Percentiles rank a stretch among this genome's conserved stretches.
These are phyloP conservation scores for Phytophthora agathidicida DNA, from an alignment of 352 stramenopile genomes.

Conservation along the genomic window DNA sequence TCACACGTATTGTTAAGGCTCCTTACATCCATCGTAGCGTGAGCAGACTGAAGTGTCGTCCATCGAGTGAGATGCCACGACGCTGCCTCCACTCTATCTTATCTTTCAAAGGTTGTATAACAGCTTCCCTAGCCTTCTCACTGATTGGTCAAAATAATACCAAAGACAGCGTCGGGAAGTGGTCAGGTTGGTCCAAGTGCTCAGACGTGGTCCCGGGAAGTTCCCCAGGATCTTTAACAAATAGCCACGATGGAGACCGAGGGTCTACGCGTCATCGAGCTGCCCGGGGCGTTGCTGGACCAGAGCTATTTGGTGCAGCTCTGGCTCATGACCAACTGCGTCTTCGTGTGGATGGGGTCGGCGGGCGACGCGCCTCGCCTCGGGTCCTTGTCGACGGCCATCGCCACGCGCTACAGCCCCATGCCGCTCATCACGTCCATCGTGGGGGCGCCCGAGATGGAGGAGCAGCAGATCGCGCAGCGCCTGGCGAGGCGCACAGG, in stretches of 20 bases:
- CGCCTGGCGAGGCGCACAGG: conserved; percentile 65
- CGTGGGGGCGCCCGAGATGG: conserved; percentile 67
- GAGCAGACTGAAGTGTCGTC: too few relatives aligned
- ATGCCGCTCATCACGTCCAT: conserved; percentile 84
- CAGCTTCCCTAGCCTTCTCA: too few relatives aligned
- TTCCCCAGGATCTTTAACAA: too few relatives aligned
- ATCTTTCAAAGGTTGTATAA: too few relatives aligned
- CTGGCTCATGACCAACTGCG: conserved; percentile 65
- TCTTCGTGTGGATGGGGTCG: conserved; percentile 85
- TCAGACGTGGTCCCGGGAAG: too few relatives aligned
- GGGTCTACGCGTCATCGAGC: conserved; percentile 52
- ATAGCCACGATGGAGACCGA: conserved; percentile 10
- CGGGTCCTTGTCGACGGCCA: conserved; percentile 71
- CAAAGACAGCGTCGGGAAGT: too few relatives aligned
- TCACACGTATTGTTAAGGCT: too few relatives aligned
- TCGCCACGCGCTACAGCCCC: conserved; percentile 76
- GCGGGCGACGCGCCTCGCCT: conserved; percentile 46
- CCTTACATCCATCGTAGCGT: too few relatives aligned
- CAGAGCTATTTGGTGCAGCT: conserved; percentile 76
- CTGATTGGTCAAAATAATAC: too few relatives aligned
- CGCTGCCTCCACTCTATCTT: too few relatives aligned
- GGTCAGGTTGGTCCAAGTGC: too few relatives aligned
- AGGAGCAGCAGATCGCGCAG: conserved; percentile 86
- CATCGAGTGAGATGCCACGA: too few relatives aligned
- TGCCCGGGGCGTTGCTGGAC: conserved; percentile 64